Conservation (phyloP, 2,329 filamentous ascomycete species). For the Aureobasidium sp. region DNA sequence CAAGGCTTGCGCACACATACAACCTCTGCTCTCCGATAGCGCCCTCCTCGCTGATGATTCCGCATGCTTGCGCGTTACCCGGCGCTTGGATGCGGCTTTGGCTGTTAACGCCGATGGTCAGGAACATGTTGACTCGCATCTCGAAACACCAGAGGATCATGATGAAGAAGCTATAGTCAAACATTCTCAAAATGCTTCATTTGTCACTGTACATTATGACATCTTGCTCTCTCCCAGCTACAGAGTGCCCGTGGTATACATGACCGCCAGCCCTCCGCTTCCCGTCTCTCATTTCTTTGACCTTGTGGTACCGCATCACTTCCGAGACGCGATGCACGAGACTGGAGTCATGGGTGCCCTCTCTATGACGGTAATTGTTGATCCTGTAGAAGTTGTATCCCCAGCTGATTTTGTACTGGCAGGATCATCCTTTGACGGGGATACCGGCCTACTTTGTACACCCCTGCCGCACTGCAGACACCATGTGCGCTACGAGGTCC, state of each 20-base stretch:
- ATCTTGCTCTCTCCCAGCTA: constrained; percentile 39
- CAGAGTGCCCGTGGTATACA: constrained; percentile 40
- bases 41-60: neutral
- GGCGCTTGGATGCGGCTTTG: neutral
- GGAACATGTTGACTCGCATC: neutral
- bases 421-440: constrained; percentile 79
- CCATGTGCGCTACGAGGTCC: constrained; percentile 53
- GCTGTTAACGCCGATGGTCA: neutral
- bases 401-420: neutral
- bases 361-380: constrained; percentile 27
- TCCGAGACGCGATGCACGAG: constrained; percentile 28
- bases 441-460: constrained; percentile 84
- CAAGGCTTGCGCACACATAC: constrained; percentile 25
- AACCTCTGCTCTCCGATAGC: constrained; percentile 20
- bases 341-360: constrained; percentile 29
- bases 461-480: constrained; percentile 80
- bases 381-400: neutral
- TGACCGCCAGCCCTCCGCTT: constrained; percentile 23
- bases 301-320: constrained; percentile 30
- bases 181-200: constrained; percentile 20
- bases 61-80: constrained; percentile 11
- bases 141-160: neutral
- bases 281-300: constrained; percentile 27
- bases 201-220: constrained; percentile 29
- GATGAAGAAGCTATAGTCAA: neutral